Evolutionary conservation across 2,329 filamentous ascomycete species (phyloP).

Genomic region (Microsporum canis): DNA sequence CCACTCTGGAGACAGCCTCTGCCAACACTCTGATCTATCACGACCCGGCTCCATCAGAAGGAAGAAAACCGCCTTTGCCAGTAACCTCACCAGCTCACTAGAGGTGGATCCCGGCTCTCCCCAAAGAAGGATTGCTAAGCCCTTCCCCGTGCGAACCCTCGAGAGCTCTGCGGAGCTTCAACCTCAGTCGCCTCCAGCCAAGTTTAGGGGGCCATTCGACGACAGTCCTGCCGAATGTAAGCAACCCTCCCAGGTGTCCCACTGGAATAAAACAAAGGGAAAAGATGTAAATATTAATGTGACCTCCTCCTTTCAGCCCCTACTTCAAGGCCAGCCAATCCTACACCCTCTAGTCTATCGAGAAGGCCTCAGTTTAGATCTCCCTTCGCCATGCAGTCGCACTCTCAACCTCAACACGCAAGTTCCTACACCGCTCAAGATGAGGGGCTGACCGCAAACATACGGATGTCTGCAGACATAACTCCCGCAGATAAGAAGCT

Average conservation of each 20-base stretch:
- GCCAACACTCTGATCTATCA: neutral
- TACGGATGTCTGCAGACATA: neutral
- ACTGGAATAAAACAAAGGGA: neutral
- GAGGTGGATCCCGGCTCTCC: slow-evolving; percentile 1
- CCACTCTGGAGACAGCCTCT: neutral
- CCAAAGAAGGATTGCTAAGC: neutral
- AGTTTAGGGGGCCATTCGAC: slow-evolving; percentile 3
- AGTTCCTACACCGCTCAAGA: neutral
- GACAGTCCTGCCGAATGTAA: neutral
- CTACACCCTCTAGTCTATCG: neutral
- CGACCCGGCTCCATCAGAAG: neutral
- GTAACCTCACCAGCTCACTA: slow-evolving; percentile 3
- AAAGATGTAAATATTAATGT: neutral
- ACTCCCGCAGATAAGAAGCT: neutral
- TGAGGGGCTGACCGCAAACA: neutral
- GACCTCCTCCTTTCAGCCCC: slow-evolving; percentile 1
- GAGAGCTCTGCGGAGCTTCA: neutral
- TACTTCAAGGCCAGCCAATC: neutral
- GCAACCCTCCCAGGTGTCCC: neutral
- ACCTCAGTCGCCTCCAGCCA: neutral
- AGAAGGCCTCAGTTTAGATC: neutral
- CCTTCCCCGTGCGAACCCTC: slow-evolving; percentile 3
- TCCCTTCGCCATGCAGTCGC: neutral
- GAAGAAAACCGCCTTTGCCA: slow-evolving; percentile 10
- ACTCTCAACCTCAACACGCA: neutral